phyloP scores from a whole-genome alignment of 345 rosid genomes.

The Pistacia vera region DNA sequence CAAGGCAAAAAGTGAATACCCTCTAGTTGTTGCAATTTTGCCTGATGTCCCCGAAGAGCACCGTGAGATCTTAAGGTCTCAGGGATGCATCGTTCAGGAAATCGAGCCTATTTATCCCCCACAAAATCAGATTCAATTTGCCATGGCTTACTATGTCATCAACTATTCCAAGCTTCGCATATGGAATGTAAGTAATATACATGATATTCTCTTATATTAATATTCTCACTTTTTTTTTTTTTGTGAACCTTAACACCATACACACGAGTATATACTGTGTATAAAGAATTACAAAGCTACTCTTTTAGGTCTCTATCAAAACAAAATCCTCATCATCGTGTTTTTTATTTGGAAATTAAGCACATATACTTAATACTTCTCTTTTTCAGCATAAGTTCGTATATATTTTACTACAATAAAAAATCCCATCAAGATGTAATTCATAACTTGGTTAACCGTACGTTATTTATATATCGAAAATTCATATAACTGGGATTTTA shows the following conservation, averaged over 20 bases:
- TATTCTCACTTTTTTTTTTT: neutral
- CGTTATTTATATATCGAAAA: too few species aligned
- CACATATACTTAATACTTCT: too few species aligned
- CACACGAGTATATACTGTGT: neutral
- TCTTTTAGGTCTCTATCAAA: too few species aligned
- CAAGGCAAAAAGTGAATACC: constrained; percentile 59
- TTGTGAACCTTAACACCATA: neutral
- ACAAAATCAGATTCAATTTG: constrained; percentile 62
- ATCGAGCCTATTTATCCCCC: constrained; percentile 80
- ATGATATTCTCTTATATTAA: neutral
- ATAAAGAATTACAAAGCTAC: too few species aligned
- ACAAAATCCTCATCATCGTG: too few species aligned
- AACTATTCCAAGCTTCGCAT: constrained; percentile 90
- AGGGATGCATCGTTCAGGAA: constrained; percentile 69
- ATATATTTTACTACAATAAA: too few species aligned
- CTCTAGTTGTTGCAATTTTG: constrained; percentile 75
- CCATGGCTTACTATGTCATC: constrained; percentile 79
- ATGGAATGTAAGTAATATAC: constrained; percentile 59
- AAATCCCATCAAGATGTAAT: too few species aligned
- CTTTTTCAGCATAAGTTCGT: too few species aligned
- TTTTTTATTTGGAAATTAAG: too few species aligned
- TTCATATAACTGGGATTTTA: too few species aligned
- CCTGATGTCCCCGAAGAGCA: constrained; percentile 90
- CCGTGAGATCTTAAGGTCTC: constrained; percentile 52
- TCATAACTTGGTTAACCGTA: too few species aligned